Evolutionary conservation across 441 rosid genomes (phyloP), one percentile per base, ranked within the genome.

Genomic region (Euphorbia celastroides): DNA sequence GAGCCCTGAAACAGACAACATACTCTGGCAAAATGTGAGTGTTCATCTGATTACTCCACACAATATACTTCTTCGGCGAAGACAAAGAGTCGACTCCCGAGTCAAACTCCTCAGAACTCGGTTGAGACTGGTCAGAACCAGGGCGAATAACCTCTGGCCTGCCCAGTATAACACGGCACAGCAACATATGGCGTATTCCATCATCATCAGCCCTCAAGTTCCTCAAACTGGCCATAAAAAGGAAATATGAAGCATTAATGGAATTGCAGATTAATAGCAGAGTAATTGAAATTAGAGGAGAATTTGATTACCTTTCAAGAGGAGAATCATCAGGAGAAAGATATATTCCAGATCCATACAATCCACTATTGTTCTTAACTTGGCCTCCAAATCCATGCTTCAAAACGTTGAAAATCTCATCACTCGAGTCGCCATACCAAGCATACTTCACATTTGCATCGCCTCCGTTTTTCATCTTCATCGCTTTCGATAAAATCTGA

Each of bases 41-140:
- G 73, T 92, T 92, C 84, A 83, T 74, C 66, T 81, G 80, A 20
- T 85, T 81, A 46, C 80, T 86, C 96, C 97, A 88, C n/a, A 92
- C 61, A 10, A 92, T 82, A 71, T 83, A 88, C 80, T 75, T 87
- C 44, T 55, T 90, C 0, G 96, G 92, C 38, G 82, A 76, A 8
- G 64, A 58, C 9, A 84, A 64, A 36, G 73, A 51, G 32, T 92
- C 96, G 0, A 90, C 76, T 58, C 95, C 96, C 0, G 83, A 85
- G 69, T 92, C 96, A 10, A 88, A 90, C 57, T 83, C 88, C 3
- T 57, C 77, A 0, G 81, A 86, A 71, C 86, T 77, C 13, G 91
- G 97, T 76, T 77, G 84, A 8, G 67, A 70, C 70, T 81, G 83
- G 16, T 75, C 72, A 7, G 84, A 82, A 34, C 92, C 89, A 17